Evolutionary conservation across 257 asterid genomes (phyloP).

Genomic region (Plantago ovata): DNA sequence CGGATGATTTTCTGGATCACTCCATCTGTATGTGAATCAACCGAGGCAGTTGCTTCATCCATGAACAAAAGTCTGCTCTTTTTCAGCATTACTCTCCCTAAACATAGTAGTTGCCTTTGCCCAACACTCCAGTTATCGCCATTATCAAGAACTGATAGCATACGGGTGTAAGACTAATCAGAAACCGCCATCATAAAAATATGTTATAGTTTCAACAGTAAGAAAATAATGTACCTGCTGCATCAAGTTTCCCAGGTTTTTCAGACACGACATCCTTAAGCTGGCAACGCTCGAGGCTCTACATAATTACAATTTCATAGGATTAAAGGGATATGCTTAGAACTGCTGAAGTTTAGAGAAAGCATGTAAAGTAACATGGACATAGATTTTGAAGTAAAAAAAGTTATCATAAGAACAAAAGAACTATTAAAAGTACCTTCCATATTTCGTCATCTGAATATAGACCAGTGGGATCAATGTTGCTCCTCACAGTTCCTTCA

Average conservation of each 20-base stretch:
- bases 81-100: conserved; percentile 93
- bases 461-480: conserved; percentile 76
- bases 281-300: conserved; percentile 97
- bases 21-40: conserved; percentile 89
- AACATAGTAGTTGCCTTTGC: conserved; percentile 92
- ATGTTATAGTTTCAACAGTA: neutral
- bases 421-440: conserved; percentile 85
- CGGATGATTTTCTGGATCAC: conserved; percentile 87
- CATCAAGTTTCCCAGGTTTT: conserved; percentile 83
- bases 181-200: neutral
- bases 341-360: too few relatives aligned
- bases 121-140: conserved; percentile 99
- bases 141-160: conserved; percentile 54
- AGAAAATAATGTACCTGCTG: conserved; percentile 48
- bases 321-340: neutral
- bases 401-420: too few relatives aligned
- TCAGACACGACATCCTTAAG: conserved; percentile 86
- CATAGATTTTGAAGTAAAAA: too few relatives aligned
- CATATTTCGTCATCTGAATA: conserved; percentile 91
- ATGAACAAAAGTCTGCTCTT: conserved; percentile 73
- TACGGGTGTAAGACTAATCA: neutral
- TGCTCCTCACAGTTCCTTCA: conserved; percentile 95
- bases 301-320: conserved; percentile 5
- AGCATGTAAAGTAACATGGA: too few relatives aligned
- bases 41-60: conserved; percentile 99